Evolutionary conservation across 805 yeast species (phyloP).

Genomic region (Myxozyma udenii): DNA sequence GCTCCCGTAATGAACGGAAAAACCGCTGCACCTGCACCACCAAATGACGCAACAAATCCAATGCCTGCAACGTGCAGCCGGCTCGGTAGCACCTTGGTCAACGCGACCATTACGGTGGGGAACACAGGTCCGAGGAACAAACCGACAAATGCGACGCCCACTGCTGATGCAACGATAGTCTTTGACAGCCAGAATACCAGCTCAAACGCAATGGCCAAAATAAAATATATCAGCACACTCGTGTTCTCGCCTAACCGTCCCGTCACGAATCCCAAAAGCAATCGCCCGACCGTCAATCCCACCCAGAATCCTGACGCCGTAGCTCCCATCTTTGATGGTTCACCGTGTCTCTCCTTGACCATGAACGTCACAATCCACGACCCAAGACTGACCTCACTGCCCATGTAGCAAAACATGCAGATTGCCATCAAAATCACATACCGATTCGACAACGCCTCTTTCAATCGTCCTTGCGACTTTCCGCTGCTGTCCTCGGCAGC

Average conservation of each 20-base stretch:
- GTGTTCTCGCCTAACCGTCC: constrained; percentile 32
- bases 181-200: constrained; percentile 51
- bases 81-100: constrained; percentile 60
- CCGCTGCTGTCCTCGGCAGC: constrained; percentile 2
- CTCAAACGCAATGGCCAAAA: constrained; percentile 42
- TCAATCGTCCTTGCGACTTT: constrained; percentile 2
- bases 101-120: constrained; percentile 67
- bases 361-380: constrained; percentile 70
- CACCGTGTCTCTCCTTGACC: constrained; percentile 52
- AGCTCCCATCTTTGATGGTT: constrained; percentile 51
- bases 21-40: constrained; percentile 80
- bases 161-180: constrained; percentile 45
- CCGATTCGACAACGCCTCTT: constrained; percentile 35
- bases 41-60: constrained; percentile 73
- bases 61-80: constrained; percentile 62
- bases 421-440: constrained; percentile 50
- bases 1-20: constrained; percentile 65
- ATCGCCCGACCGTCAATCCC: constrained; percentile 64
- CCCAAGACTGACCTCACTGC: constrained; percentile 65
- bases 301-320: constrained; percentile 71
- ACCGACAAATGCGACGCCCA: constrained; percentile 51
- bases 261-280: constrained; percentile 46
- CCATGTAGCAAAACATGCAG: constrained; percentile 61
- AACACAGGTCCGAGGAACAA: constrained; percentile 65
- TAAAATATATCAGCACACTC: constrained; percentile 42